A percentile compares a stretch with the other conserved stretches of the same genome.
Evolutionary conservation across 2,329 filamentous ascomycete species (phyloP).

Genomic region (Aspergillus spinulosporus): DNA sequence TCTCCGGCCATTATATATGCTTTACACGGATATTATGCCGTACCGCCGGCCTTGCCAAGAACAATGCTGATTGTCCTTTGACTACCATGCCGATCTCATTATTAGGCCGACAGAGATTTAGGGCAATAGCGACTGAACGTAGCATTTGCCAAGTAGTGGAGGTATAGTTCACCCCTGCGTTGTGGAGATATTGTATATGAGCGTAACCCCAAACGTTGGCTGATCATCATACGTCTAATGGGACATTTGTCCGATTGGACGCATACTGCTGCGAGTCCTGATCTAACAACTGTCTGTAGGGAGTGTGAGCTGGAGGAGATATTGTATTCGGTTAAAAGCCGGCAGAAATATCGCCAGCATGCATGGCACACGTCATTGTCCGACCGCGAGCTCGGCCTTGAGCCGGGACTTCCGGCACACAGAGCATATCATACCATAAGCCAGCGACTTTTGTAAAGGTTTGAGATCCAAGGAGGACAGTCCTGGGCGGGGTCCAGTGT

Average conservation of each 20-base stretch:
- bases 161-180: background rate
- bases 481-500: too few relatives aligned
- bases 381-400: background rate
- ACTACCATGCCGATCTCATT: background rate
- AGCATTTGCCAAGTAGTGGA: background rate
- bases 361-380: conserved; percentile 1
- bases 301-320: background rate
- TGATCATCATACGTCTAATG: background rate
- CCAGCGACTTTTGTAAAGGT: too few relatives aligned
- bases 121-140: background rate
- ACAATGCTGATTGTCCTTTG: background rate
- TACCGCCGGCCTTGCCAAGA: conserved; percentile 2
- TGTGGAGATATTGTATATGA: background rate
- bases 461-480: background rate
- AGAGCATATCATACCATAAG: background rate
- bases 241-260: conserved; percentile 1
- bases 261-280: background rate
- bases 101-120: background rate
- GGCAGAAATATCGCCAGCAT: background rate
- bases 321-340: conserved; percentile 3
- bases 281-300: background rate
- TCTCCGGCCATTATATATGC: background rate
- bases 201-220: background rate
- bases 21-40: background rate
- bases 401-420: background rate